Evolutionary conservation across 164 flowering plant species (phyloP), one percentile per base, ranked within the genome.

Genomic region (Magnolia officinalis): DNA sequence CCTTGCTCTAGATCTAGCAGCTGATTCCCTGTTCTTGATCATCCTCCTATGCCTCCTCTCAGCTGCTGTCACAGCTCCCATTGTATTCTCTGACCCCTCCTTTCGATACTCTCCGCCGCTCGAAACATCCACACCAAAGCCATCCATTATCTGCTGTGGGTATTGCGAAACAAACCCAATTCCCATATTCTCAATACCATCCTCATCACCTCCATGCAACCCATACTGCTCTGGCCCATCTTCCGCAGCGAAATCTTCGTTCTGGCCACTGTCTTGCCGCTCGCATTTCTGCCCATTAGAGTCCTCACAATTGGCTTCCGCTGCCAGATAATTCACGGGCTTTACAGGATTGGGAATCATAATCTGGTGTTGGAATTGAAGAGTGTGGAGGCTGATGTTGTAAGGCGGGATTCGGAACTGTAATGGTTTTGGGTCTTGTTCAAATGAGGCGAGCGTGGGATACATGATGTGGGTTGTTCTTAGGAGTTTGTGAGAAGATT

Each of bases 1-100:
- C 78, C 85, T 84, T 18, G 88, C 90, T 71, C 92, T 85, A 4
- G 92, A 89, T 77, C 92, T 76, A 1, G 92, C 92, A 20, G 92
- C 92, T 0, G 92, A 88, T 65, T 88, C 90, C 2, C 92, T 85
- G 75, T 89, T 89, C 82, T 88, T 89, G 55, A 89, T 87, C 92
- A 88, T 89, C 81, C 92, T 83, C 78, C 77, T 89, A 79, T 88
- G 86, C 77, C 84, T 88, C 84, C 84, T 83, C 76, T 84, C 89
- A 58, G 67, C 59, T 52, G 59, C 63, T 16, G 29, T 16, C 31
- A 8, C 61, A 52, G 29, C 61, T 7, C 19, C 24, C 24, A 64
- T 64, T 8, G 67, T 64, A 23, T 29, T 37, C 51, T n/a, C 63
- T 16, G 7, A 21, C 50, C 37, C 31, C 52, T 37, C 19, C 52